Evolutionary conservation across 2,329 filamentous ascomycete species (phyloP), one percentile per base, ranked within the genome.

Genomic region (Conoideocrella luteorostrata): DNA sequence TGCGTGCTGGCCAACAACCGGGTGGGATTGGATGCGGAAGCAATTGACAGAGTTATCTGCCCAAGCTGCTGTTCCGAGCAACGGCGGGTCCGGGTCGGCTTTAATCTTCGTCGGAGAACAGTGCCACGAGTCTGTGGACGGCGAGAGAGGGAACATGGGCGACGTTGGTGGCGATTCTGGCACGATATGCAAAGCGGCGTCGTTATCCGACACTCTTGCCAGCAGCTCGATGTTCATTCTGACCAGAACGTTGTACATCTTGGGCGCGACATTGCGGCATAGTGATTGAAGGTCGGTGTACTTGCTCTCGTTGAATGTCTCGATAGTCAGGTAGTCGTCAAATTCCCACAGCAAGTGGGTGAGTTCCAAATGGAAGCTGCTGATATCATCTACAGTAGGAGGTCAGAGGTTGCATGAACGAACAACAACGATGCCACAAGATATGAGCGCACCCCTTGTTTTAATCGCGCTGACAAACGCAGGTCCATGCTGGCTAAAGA

Each of bases 281-380:
- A 68, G 52, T 26, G 66, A 64, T 52, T 72, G 70, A 2, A 78
- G 61, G 48, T 72, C 65, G 20, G 61, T 56, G 43, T 71, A 79
- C 48, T 71, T 73, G 18, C 63, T 64, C 22, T 62, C 56, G 17
- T 78, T 70, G 47, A 78, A 79, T 21, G 63, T 64, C 30, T 74
- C 68, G 9, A 60, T 51, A 39, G 74, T 70, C 48, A 71, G 56
- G 50, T 65, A 77, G 44, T 78, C 75, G 47, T 80, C 76, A 51
- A 80, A 78, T 40, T 74, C 74, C 68, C 74, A 79, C 7, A 78
- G 58, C 18, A 76, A 52, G 34, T 73, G 67, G 44, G 67, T 71
- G 26, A 80, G 61, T 43, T 71, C 65, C 20, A 64, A 60, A 37
- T 74, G 66, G 46, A 67, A 70, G 33, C 64, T 57, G 44, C 71